Evolutionary conservation across 805 yeast species (phyloP), one percentile per base, ranked within the genome.

Genomic region (Yueomyces sp.): DNA sequence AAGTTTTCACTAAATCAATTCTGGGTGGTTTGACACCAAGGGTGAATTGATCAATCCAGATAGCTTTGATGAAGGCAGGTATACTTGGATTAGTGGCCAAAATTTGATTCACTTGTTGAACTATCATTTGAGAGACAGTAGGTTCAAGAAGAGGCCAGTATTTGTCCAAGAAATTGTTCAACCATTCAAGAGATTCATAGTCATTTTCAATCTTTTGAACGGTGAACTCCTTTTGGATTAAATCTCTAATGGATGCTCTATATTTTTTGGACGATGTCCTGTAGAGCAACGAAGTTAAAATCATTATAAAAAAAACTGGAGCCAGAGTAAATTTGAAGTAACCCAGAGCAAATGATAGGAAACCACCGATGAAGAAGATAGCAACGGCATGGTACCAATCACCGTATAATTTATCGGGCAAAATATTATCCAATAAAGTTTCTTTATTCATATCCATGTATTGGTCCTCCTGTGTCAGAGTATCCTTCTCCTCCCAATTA

Each of bases 301-400:
- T 52, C 47, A 82, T 71, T 36, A 92, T 67, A 49, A 87, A 70
- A 56, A 86, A 84, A 38, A 86, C 77, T 43, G 95, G 85, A 7
- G 92, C 92, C 44, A 88, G 55, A 5, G 87, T 77, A 52, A 88
- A 80, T 40, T 77, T 70, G 49, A 83, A 74, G 64, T 80, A 74
- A 7, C 97, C 99, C 37, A 85, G 53, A 3, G 80, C 51, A 79
- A 90, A 88, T 3, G 94, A 84, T 12, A 82, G 58, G 11, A 83
- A 58, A 0, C 83, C 87, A 5, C 82, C 86, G 27, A 73, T 59
- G 31, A 82, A 68, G 45, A 86, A 66, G 36, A 79, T 70, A 0
- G 76, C 95, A n/a, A 81, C 79, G 42, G 81, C 80, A 61, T 92
- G 97, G 58, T 81, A 92, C 98, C 98, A 92, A 58, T 92, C 97